Conservation (phyloP, 2,329 filamentous ascomycete species). For the Botrytis hyacinthi region DNA sequence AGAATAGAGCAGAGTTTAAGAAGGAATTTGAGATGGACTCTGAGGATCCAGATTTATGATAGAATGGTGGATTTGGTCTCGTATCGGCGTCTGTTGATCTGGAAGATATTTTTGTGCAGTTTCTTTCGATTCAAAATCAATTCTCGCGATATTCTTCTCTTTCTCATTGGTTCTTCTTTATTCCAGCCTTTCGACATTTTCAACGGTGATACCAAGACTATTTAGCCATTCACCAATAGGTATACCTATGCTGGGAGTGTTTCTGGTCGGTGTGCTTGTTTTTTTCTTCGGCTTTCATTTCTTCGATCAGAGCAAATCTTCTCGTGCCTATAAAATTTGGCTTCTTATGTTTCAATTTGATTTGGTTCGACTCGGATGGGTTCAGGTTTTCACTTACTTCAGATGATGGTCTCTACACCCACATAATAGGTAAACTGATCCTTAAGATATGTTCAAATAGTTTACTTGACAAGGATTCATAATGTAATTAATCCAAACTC, state of each 20-base stretch:
- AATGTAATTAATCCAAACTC: neutral
- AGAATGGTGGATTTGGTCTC: neutral
- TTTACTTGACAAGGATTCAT: neutral
- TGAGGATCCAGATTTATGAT: neutral
- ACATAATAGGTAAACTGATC: neutral
- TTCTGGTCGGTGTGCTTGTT: neutral
- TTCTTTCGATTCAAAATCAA: neutral
- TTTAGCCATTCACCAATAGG: neutral
- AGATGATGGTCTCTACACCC: neutral
- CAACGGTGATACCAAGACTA: neutral
- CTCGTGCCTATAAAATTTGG: neutral
- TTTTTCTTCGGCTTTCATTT: neutral
- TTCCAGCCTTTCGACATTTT: neutral
- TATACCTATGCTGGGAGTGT: neutral
- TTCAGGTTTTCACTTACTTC: neutral
- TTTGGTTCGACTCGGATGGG: neutral
- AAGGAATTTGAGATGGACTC: neutral
- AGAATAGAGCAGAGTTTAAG: neutral
- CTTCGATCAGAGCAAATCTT: neutral
- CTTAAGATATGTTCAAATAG: neutral
- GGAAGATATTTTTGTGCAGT: neutral
- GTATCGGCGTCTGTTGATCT: accelerated
- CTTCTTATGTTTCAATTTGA: neutral
- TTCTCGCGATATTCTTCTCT: neutral
- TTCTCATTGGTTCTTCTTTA: neutral